Base-by-base conservation (phyloP, 2,329 filamentous ascomycete species). In the Fusarium mundagurra region DNA sequence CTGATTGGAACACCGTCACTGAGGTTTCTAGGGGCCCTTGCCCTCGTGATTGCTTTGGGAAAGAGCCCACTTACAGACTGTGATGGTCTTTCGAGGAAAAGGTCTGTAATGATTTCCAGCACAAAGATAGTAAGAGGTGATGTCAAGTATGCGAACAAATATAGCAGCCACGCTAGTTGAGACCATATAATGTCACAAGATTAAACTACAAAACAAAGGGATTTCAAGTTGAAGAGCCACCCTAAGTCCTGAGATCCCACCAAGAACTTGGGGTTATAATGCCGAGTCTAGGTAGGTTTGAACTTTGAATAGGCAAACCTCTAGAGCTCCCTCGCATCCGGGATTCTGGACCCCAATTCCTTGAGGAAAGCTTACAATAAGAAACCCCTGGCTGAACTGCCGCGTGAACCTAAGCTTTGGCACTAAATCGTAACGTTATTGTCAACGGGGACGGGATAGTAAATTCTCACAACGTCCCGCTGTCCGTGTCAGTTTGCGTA, bases 391-490 rank as follows among this genome's bases (percentile, higher is more conserved):
- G 60, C 57, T 67, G 65, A 69, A 67, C 18, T 44, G 44, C 51
- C 51, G 61, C 54, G 61, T 71, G 71, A 67, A 68, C 43, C 64
- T 27, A 64, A 70, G 38, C 71, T 71, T 67, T 50, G 45, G 44
- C 71, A 71, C 71, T 71, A 73, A 71, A 60, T 61, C 45, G 43
- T 60, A 72, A 67, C 65, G 67, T 69, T 70, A 36, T 70, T 60
- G 41, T 45, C 55, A 50, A 69, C 65, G 65, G 69, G 69, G 61
- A 64, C 53, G 65, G 67, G 64, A 72, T 34, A 66, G 60, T 59
- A 44, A 64, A 70, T 67, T 67, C 75, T 71, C 73, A 71, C 71
- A 77, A 76, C 73, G 75, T 77, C 75, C 73, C 73, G 71, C 38
- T 50, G 64, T 66, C 73, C 65, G 72, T 76, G 60, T 45, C 67